A percentile compares a stretch with the other conserved stretches of the same genome.
phyloP scores from a whole-genome alignment of 73 alveolate genomes.

The Strombidium stylifer region DNA sequence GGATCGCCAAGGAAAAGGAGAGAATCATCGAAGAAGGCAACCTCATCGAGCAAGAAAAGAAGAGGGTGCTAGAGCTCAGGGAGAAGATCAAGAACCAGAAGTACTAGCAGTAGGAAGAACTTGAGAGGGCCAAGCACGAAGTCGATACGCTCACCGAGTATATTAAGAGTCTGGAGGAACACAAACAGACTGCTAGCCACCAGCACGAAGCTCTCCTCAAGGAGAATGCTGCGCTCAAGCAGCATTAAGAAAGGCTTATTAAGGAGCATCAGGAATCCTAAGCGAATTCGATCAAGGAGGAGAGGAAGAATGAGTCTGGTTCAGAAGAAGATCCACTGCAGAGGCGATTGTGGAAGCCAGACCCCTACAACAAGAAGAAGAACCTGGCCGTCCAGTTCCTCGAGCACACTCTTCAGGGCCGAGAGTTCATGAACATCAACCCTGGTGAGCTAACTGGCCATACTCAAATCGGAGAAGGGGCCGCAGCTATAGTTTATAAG shows the following conservation, averaged over 20 bases:
- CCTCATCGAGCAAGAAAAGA: background rate
- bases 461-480: slow-evolving; percentile 67
- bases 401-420: slow-evolving; percentile 10
- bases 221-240: slow-evolving; percentile 2
- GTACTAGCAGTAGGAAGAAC: background rate
- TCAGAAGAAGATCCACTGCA: no score
- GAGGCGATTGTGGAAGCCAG: no score
- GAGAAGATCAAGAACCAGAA: background rate
- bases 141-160: background rate
- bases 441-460: slow-evolving; percentile 43
- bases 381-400: slow-evolving; percentile 17
- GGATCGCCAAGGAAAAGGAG: background rate
- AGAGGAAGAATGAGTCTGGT: no score
- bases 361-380: no score
- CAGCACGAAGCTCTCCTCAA: no score
- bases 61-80: background rate
- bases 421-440: slow-evolving; percentile 33
- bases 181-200: no score
- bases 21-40: background rate
- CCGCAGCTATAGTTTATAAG: slow-evolving; percentile 76
- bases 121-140: slow-evolving; percentile 1
- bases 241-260: background rate
- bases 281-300: background rate
- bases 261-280: background rate
- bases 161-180: no score